A percentile compares a stretch with the other conserved stretches of the same genome.
These are phyloP conservation scores for Xylaria sp. DNA, from an alignment of 2,329 filamentous ascomycete genomes.

Conservation along the genomic window DNA sequence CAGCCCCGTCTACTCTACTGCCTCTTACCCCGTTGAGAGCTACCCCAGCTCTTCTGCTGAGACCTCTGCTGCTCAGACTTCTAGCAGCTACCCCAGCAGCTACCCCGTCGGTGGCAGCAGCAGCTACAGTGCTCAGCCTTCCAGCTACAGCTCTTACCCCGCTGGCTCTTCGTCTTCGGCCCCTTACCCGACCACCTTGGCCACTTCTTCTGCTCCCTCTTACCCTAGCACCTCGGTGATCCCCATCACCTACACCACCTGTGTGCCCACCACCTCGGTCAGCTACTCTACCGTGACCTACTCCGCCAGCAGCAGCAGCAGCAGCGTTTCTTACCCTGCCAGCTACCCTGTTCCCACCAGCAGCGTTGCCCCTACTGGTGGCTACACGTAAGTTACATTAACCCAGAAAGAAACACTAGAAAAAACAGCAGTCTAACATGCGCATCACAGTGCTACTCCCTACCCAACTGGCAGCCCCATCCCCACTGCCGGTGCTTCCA, in stretches of 20 bases:
- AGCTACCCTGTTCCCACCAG: slow-evolving; percentile 43
- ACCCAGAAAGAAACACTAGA: not conserved
- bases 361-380: slow-evolving; percentile 45
- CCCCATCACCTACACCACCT: slow-evolving; percentile 58
- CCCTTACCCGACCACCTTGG: slow-evolving; percentile 44
- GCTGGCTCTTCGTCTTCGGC: slow-evolving; percentile 19
- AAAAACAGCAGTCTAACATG: slow-evolving; percentile 25
- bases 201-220: slow-evolving; percentile 54
- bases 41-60: slow-evolving; percentile 9
- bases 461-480: slow-evolving; percentile 51
- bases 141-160: slow-evolving; percentile 45
- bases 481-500: slow-evolving; percentile 63
- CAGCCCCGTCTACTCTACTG: slow-evolving; percentile 14
- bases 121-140: slow-evolving; percentile 27
- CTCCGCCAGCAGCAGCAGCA: slow-evolving; percentile 35
- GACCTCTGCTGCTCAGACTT: slow-evolving; percentile 18
- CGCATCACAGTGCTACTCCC: slow-evolving; percentile 49
- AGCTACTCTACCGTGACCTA: slow-evolving; percentile 46
- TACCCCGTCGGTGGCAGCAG: slow-evolving; percentile 38
- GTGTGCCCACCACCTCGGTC: slow-evolving; percentile 45
- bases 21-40: slow-evolving; percentile 17
- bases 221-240: slow-evolving; percentile 56
- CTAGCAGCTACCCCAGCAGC: slow-evolving; percentile 36
- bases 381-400: slow-evolving; percentile 43
- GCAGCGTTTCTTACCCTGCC: slow-evolving; percentile 32